A percentile compares a stretch with the other conserved stretches of the same genome.
Evolutionary conservation across 2,329 filamentous ascomycete species (phyloP).

Genomic region (Colletotrichum chrysophilum): DNA sequence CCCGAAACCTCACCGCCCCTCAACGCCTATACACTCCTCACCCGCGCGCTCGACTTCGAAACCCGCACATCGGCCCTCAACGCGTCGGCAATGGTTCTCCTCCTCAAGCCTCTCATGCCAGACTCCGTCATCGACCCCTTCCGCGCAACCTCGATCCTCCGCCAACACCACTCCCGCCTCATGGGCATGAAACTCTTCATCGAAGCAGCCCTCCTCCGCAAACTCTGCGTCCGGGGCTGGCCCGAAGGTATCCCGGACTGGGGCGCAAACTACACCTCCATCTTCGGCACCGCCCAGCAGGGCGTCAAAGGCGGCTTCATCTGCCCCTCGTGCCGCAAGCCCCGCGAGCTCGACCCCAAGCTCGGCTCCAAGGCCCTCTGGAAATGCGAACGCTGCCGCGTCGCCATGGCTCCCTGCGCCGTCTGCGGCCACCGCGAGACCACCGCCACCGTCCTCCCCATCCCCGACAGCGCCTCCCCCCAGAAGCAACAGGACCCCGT

Average conservation of each 20-base stretch:
- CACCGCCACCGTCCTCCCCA: slow-evolving; percentile 39
- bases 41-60: slow-evolving; percentile 62
- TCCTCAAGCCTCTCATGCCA: slow-evolving; percentile 63
- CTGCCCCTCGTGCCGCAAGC: slow-evolving; percentile 62
- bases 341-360: slow-evolving; percentile 57
- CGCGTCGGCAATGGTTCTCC: slow-evolving; percentile 65
- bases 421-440: slow-evolving; percentile 61
- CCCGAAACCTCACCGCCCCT: slow-evolving; percentile 42
- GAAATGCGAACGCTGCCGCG: slow-evolving; percentile 61
- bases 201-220: slow-evolving; percentile 65
- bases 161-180: slow-evolving; percentile 65
- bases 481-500: slow-evolving; percentile 27
- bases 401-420: slow-evolving; percentile 60
- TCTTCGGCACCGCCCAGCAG: slow-evolving; percentile 60
- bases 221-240: slow-evolving; percentile 65
- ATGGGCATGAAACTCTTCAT: slow-evolving; percentile 64
- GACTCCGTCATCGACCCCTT: slow-evolving; percentile 58
- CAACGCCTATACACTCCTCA: slow-evolving; percentile 59
- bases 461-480: background rate
- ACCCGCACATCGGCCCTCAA: slow-evolving; percentile 60
- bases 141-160: slow-evolving; percentile 61
- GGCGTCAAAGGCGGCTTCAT: slow-evolving; percentile 58
- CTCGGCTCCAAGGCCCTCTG: slow-evolving; percentile 53
- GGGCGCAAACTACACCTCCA: slow-evolving; percentile 59
- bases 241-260: slow-evolving; percentile 54